Evolutionary conservation across 352 stramenopile species (phyloP).

Genomic region (Phytopythium chamaehyphon): DNA sequence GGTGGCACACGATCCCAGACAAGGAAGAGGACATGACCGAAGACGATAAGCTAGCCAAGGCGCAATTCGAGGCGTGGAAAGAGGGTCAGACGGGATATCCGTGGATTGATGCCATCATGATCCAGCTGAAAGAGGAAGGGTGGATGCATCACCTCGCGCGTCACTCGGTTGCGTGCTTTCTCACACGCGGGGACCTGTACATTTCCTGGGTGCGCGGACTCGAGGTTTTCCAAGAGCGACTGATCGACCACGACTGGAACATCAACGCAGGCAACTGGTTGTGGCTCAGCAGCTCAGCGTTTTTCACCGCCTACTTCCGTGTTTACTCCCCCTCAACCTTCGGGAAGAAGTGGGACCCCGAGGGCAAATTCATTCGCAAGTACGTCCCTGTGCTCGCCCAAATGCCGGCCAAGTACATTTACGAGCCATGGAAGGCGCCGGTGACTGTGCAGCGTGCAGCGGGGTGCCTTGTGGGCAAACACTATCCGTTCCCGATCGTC

Average conservation of each 20-base stretch:
- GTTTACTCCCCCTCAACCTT: conserved; percentile 94
- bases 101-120: conserved; percentile 98
- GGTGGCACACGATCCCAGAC: conserved; percentile 83
- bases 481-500: conserved; percentile 95
- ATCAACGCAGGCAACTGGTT: conserved; percentile 98
- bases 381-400: conserved; percentile 90
- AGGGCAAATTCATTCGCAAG: conserved; percentile 91
- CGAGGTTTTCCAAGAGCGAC: conserved; percentile 88
- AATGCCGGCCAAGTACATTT: conserved; percentile 96
- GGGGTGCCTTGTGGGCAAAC: conserved; percentile 85
- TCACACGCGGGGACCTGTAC: conserved; percentile 97
- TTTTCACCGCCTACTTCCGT: conserved; percentile 98
- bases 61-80: conserved; percentile 93
- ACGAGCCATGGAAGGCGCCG: conserved; percentile 97
- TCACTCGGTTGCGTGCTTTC: conserved; percentile 97
- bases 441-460: conserved; percentile 77
- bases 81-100: conserved; percentile 95
- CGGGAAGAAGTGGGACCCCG: conserved; percentile 95
- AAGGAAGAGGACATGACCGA: conserved; percentile 57
- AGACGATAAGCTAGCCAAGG: conserved; percentile 75
- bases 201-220: conserved; percentile 93
- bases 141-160: conserved; percentile 89
- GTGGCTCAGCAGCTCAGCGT: conserved; percentile 93
- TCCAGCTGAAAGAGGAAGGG: conserved; percentile 86
- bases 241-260: conserved; percentile 97